Conservation (phyloP, 345 rosid genomes). For the Brassica juncea region DNA sequence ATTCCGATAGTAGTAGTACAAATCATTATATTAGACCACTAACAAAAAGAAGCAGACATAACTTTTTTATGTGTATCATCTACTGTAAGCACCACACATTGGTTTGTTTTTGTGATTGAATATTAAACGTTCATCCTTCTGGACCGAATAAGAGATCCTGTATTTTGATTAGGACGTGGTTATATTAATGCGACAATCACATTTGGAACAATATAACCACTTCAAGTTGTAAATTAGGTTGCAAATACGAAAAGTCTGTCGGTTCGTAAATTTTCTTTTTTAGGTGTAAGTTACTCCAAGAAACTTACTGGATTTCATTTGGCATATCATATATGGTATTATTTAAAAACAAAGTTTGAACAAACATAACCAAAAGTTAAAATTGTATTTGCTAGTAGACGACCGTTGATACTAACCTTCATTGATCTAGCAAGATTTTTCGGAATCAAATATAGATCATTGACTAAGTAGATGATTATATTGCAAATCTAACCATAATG, state of each 20-base stretch:
- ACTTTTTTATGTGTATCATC: neutral
- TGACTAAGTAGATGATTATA: conserved; percentile 19
- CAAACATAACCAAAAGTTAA: neutral
- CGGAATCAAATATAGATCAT: conserved; percentile 15
- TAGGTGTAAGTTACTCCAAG: neutral
- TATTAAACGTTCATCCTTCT: neutral
- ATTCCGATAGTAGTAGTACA: neutral
- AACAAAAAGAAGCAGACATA: neutral
- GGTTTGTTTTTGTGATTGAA: neutral
- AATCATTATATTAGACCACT: neutral
- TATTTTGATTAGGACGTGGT: conserved; percentile 12
- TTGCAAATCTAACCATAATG: conserved; percentile 29
- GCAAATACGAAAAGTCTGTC: neutral
- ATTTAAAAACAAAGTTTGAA: neutral
- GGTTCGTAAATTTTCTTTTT: neutral
- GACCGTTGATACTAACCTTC: neutral
- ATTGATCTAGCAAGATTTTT: neutral
- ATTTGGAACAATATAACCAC: conserved; percentile 3
- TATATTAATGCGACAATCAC: neutral
- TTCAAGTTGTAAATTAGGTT: neutral
- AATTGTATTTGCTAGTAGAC: neutral
- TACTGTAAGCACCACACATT: neutral
- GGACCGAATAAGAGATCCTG: neutral
- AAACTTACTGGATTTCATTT: neutral
- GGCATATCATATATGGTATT: neutral